Evolutionary conservation across 2,329 filamentous ascomycete genomes (phyloP), one percentile per base, ranked within the genome.

Genomic region (Escovopsis sp.): DNA sequence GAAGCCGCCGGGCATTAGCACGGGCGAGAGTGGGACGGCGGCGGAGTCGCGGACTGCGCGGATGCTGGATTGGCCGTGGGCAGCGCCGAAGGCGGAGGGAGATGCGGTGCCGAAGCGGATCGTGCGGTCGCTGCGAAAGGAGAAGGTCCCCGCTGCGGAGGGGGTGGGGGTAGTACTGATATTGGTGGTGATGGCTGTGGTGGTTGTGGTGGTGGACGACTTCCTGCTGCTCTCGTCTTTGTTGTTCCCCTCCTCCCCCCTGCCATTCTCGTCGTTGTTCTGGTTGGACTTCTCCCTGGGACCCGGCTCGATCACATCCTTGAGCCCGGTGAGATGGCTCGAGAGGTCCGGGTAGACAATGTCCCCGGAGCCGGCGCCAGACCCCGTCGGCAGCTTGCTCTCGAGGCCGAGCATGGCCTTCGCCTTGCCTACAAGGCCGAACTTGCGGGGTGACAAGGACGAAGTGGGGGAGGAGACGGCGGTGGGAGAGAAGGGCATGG

Each of bases 101-200:
- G 68, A 63, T 31, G 56, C 53, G 23, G 56, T 52, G 27, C 61
- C 63, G 44, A 79, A 76, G 38, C 62, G 57, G 46, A 79, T 77
- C 2, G 72, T 78, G 44, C 75, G 71, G 41, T 78, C 74, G 45
- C 66, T 75, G 31, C 74, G 71, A 58, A 79, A 79, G 0, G 70
- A 75, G 45, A 79, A 79, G 1, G 66, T 70, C 14, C 72, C 66
- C 3, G 74, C 66, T 5, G 63, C 58, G 2, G 68, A 62, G 0
- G 61, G 48, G 9, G 55, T 50, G 9, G 45, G 30, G 21, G 21
- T 9, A n/a, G n/a, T n/a, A n/a, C n/a, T n/a, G n/a, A n/a, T n/a
- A n/a, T n/a, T n/a, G n/a, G n/a, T n/a, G n/a, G n/a, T n/a, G n/a
- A n/a, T n/a, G n/a, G n/a, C n/a, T n/a, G n/a, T n/a, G n/a, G n/a